A percentile compares a stretch with the other conserved stretches of the same genome.
Evolutionary conservation across 1,284 basidiomycete species (phyloP).

Genomic region (Austroboletus olivaceoglutinosus): DNA sequence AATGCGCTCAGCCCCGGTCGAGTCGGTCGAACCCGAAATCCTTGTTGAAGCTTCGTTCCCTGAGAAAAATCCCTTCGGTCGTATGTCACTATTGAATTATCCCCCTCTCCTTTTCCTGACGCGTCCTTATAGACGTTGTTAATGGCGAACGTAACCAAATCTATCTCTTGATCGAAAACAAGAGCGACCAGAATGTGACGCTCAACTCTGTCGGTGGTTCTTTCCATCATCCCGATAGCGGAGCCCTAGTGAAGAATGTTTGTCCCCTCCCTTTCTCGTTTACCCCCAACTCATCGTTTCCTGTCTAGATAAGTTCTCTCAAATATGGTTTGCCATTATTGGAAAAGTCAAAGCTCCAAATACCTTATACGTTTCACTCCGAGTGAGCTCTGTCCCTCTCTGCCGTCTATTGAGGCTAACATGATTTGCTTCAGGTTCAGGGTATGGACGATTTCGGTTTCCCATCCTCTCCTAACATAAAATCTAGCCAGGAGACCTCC

Average conservation of each 20-base stretch:
- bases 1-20: constrained; percentile 12
- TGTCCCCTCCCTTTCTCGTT: constrained; percentile 28
- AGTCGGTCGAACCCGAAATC: constrained; percentile 48
- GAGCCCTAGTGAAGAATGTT: constrained; percentile 74
- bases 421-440: constrained; percentile 52
- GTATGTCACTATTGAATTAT: constrained; percentile 48
- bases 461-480: constrained; percentile 2
- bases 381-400: constrained; percentile 58
- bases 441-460: constrained; percentile 36
- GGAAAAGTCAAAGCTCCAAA: constrained; percentile 62
- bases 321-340: constrained; percentile 61
- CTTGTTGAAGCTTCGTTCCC: constrained; percentile 67
- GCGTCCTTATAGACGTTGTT: constrained; percentile 60
- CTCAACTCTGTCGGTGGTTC: constrained; percentile 70
- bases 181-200: constrained; percentile 73
- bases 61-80: constrained; percentile 77
- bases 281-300: constrained; percentile 3
- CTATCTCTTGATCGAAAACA: constrained; percentile 69
- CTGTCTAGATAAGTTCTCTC: constrained; percentile 56
- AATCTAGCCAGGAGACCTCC: constrained; percentile 70
- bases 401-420: constrained; percentile 9
- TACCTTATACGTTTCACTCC: constrained; percentile 79
- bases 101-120: constrained; percentile 2
- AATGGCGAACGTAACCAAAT: constrained; percentile 84
- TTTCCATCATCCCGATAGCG: constrained; percentile 66